Conservation (phyloP, 2,329 filamentous ascomycete species). For the Ophiostoma ulmi region DNA sequence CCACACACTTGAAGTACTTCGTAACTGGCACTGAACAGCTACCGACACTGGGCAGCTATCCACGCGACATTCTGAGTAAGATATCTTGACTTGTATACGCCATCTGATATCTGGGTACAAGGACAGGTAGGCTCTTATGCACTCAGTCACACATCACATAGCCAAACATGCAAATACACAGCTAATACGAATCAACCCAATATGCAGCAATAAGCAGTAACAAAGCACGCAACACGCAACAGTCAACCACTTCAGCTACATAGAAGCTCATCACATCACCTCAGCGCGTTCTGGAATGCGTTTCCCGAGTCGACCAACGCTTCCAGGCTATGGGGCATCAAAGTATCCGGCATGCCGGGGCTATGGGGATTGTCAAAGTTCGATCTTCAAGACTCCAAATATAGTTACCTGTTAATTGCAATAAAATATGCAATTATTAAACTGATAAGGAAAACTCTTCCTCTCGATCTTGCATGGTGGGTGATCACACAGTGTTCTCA, state of each 20-base stretch:
- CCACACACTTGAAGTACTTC: neutral
- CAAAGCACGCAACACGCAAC: neutral
- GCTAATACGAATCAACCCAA: neutral
- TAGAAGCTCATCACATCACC: neutral
- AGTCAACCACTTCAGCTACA: neutral
- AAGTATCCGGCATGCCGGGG: neutral
- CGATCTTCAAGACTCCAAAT: neutral
- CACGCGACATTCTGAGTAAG: neutral
- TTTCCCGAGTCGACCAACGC: neutral
- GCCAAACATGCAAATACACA: neutral
- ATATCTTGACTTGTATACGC: neutral
- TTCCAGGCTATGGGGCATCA: neutral
- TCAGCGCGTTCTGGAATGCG: slow-evolving; percentile 6
- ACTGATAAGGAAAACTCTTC: slow-evolving; percentile 13
- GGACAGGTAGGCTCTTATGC: neutral
- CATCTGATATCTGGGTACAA: too few species aligned
- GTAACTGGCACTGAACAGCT: neutral
- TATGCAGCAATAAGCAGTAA: neutral
- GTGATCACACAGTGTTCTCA: slow-evolving; percentile 6
- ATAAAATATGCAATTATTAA: neutral
- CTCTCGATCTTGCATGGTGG: neutral
- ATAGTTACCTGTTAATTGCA: neutral
- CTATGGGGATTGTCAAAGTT: neutral
- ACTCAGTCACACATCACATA: neutral
- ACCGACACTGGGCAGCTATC: neutral